Evolutionary conservation across 2,329 filamentous ascomycete genomes (phyloP).

Genomic region (Atkinsonella texensis): DNA sequence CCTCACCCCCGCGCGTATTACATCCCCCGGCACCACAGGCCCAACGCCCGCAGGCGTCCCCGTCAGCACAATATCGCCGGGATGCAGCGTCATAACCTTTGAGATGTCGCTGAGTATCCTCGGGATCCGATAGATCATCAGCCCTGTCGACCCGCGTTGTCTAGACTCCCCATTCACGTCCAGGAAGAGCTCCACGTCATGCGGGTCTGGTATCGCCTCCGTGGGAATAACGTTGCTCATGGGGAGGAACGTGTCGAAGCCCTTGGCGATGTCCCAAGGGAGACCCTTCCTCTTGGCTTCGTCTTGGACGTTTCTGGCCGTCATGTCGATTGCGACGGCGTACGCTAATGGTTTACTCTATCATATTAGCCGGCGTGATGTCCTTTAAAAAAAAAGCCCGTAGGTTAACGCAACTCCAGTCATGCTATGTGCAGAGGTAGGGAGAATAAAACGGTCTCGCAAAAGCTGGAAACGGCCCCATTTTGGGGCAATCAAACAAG

Average conservation of each 20-base stretch:
- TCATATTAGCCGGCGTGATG: no score
- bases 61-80: slow-evolving; percentile 89
- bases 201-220: slow-evolving; percentile 69
- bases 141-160: slow-evolving; percentile 78
- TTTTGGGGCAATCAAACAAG: neutral
- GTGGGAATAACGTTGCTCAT: slow-evolving; percentile 74
- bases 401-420: no score
- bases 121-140: slow-evolving; percentile 91
- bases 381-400: neutral
- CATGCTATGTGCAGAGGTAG: no score
- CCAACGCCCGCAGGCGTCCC: slow-evolving; percentile 96
- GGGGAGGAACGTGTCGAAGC: slow-evolving; percentile 94
- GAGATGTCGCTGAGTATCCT: slow-evolving; percentile 83
- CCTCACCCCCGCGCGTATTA: slow-evolving; percentile 73
- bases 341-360: slow-evolving; percentile 45
- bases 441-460: no score
- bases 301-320: slow-evolving; percentile 86
- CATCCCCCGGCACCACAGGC: slow-evolving; percentile 69
- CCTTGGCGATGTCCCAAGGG: slow-evolving; percentile 93
- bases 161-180: slow-evolving; percentile 67
- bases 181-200: slow-evolving; percentile 77
- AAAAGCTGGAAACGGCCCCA: no score
- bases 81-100: slow-evolving; percentile 84
- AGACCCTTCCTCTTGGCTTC: slow-evolving; percentile 93
- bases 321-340: slow-evolving; percentile 92